Evolutionary conservation across 2,329 filamentous ascomycete genomes (phyloP).

Genomic region (Pseudogymnoascus sp.): DNA sequence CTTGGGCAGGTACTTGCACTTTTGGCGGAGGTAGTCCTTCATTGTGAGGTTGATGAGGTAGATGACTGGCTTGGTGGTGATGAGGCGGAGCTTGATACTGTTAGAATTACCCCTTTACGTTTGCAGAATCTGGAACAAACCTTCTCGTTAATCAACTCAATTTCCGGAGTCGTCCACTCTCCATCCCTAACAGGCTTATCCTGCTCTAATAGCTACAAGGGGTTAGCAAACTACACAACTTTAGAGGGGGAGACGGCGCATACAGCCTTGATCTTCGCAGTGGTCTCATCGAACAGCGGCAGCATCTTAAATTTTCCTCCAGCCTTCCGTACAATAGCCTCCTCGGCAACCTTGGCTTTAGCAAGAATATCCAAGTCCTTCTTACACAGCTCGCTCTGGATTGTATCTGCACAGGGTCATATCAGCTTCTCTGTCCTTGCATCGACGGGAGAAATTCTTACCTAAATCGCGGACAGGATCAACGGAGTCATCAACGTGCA

Average conservation of each 20-base stretch:
- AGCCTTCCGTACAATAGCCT: constrained; percentile 35
- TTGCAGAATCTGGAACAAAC: constrained; percentile 19
- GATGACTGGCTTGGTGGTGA: constrained; percentile 39
- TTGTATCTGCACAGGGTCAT: constrained; percentile 27
- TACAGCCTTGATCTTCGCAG: constrained; percentile 34
- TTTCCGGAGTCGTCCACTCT: constrained; percentile 37
- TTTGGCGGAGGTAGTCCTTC: constrained; percentile 41
- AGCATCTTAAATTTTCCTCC: constrained; percentile 41
- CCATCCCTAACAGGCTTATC: constrained; percentile 37
- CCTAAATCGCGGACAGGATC: constrained; percentile 38
- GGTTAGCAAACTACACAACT: neutral
- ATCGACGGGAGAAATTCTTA: constrained; percentile 21
- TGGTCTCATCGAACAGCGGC: constrained; percentile 37
- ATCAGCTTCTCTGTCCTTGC: constrained; percentile 13
- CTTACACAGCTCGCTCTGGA: constrained; percentile 35
- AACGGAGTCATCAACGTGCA: constrained; percentile 41
- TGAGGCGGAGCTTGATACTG: constrained; percentile 29
- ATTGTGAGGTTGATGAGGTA: constrained; percentile 41
- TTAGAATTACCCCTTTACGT: neutral
- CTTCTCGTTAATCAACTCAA: constrained; percentile 40
- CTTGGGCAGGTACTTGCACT: constrained; percentile 38
- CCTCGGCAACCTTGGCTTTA: constrained; percentile 34
- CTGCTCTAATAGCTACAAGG: constrained; percentile 32
- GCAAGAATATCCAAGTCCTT: constrained; percentile 37
- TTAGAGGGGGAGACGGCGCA: neutral